Base-by-base conservation (phyloP, 352 stramenopile species). In the Aphanomyces cochlioides region DNA sequence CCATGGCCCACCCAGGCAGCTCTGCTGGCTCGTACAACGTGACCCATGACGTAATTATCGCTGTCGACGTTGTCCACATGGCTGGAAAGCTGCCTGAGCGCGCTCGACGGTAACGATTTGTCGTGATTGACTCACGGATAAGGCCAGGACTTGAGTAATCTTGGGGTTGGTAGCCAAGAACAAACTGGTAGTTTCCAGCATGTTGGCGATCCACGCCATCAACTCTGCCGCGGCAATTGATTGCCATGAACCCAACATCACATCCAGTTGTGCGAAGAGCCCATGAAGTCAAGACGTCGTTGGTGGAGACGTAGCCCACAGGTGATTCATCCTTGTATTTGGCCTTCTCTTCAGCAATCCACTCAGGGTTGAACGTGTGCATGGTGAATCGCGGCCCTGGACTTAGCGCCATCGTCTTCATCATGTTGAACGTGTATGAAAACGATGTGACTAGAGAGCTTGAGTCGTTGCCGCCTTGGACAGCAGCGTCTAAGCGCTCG, bases 121-220 rank as follows among this genome's bases (percentile, higher is more conserved):
- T 12, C 36, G 19, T 12, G 5, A 83, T 56, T 2, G 77, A 80
- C 28, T 72, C 40, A 61, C 73, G 71, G 54, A 85, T 77, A 53
- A 80, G 40, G 36, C 63, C n/a, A 17, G 77, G 75, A 56, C 56
- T 74, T 19, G 66, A 48, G 56, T 78, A 85, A 68, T 85, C 79
- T 6, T 67, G 21, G 48, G 45, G 45, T 13, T 69, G 74, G 47
- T 80, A 80, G 0, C 73, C 72, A 47, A 82, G 73, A 8, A 74
- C 67, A 50, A 73, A 78, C 48, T 72, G 53, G 66, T 83, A 82
- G 60, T 81, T 82, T 3, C 77, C 78, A 48, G 69, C 78, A 61
- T 78, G 63, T 39, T 73, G 37, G 15, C 79, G 72, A 12, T 50
- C 66, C 15, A 77, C 43, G 13, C 68, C 36, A 37, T 67, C 50